Evolutionary conservation across 108 stramenopile genomes (phyloP), one percentile per base, ranked within the genome.

Genomic region (Phaeodactylum tricornutum): DNA sequence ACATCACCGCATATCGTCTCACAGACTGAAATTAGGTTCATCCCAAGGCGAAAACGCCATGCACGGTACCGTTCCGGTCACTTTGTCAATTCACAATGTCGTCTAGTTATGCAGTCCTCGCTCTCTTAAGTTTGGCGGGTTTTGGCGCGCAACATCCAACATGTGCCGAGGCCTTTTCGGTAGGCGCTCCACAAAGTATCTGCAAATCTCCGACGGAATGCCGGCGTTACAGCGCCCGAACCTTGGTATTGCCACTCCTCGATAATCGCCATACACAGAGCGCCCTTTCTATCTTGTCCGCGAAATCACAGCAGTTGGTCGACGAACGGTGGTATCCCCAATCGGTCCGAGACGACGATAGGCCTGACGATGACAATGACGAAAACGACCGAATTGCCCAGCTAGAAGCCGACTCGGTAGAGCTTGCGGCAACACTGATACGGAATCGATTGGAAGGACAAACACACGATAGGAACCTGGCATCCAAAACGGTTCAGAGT

Each of bases 341-440:
- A 41, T 11, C 5, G 8, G 5, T 20, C 5, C 4, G 8, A 6
- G 14, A 6, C 14, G 33, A 34, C 12, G 8, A 34, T 12, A 20
- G 21, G 9, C 4, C 5, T 5, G 39, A 41, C 6, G 39, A 5
- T 6, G 16, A 41, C 39, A 20, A 41, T 5, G 39, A 41, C 6
- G 39, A 41, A 41, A 15, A n/a, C 8, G 5, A 41, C 14, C 9
- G 21, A 41, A 41, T 41, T 41, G 39, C n/a, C n/a, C n/a, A n/a
- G n/a, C n/a, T n/a, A n/a, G n/a, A 41, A 41, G 5, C 4, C 4
- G 19, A 41, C 16, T 15, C 39, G 5, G 14, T 41, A n/a, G 8
- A 41, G 14, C 39, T 41, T 5, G 39, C 39, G 5, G 39, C 39
- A 20, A 15, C 6, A 4, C 5, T 41, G 5, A 20, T 41, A 5